Evolutionary conservation across 2,329 filamentous ascomycete species (phyloP).

Genomic region (Helotiales sp.): DNA sequence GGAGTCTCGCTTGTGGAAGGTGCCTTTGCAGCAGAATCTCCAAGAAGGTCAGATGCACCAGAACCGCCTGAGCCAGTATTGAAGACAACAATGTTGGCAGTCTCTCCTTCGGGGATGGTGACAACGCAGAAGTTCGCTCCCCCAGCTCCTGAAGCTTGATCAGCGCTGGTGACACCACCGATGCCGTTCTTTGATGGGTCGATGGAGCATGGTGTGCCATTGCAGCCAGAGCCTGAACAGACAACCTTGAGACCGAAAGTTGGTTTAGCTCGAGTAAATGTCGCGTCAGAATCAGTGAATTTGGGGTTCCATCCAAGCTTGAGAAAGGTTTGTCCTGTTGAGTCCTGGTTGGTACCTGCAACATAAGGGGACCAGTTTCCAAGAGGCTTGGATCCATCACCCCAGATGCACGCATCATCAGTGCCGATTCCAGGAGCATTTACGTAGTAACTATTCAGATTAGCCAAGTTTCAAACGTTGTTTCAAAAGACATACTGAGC

Average conservation of each 20-base stretch:
- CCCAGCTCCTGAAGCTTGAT: constrained; percentile 65
- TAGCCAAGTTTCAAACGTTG: constrained; percentile 24
- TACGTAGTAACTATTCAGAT: constrained; percentile 68
- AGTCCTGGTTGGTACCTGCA: constrained; percentile 73
- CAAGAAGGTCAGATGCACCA: background rate
- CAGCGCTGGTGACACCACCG: constrained; percentile 62
- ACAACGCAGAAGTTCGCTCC: constrained; percentile 76
- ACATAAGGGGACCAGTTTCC: constrained; percentile 83
- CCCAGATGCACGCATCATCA: constrained; percentile 73
- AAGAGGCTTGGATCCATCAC: constrained; percentile 61
- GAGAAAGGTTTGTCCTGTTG: constrained; percentile 69
- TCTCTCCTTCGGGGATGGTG: constrained; percentile 69
- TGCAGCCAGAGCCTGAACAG: constrained; percentile 69
- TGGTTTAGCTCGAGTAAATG: constrained; percentile 55
- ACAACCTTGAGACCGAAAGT: constrained; percentile 72
- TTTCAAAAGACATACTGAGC: constrained; percentile 66
- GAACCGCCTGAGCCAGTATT: constrained; percentile 40
- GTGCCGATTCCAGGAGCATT: constrained; percentile 71
- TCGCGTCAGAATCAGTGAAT: constrained; percentile 61
- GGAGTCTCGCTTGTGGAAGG: constrained; percentile 35
- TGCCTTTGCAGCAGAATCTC: constrained; percentile 15
- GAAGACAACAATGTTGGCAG: constrained; percentile 70
- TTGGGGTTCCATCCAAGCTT: constrained; percentile 82
- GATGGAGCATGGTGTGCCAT: constrained; percentile 76
- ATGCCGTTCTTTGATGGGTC: constrained; percentile 61